Evolutionary conservation across 202 grass and related monocot species (phyloP), one percentile per base, ranked within the genome.

Genomic region (Sporobolus alterniflorus): DNA sequence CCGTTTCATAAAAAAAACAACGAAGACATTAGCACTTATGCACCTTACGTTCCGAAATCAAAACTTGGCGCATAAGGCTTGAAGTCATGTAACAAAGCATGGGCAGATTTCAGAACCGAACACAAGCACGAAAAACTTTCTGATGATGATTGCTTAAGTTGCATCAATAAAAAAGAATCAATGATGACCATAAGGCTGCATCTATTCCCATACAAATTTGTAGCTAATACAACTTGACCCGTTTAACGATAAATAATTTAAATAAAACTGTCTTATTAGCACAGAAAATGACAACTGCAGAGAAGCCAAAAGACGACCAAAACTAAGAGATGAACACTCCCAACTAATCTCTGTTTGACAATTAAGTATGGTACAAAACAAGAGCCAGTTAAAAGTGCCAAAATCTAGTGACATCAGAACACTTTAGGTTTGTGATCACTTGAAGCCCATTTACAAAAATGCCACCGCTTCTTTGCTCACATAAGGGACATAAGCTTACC

Each of bases 291-390:
- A 31, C 22, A 82, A 86, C 26, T 69, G 42, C 74, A 61, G 49
- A 75, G 69, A 79, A 75, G 59, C 43, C 71, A 61, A 81, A 75
- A 31, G 29, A n/a, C 11, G 26, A 65, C 6, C 67, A 78, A 73
- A 86, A 78, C 74, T 88, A 88, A 6, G 75, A 28, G 57, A 77
- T 39, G 49, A 73, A 68, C 78, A 90, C 59, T 68, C 48, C 48
- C 56, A 81, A 73, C 83, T 86, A 86, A 90, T 86, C 67, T 67
- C 78, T 78, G 78, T 73, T 82, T 8, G 22, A 80, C 69, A 48
- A 84, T 84, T 69, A 71, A 66, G 83, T 80, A 92, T 94, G 67
- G 81, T 92, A 94, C 90, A 94, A 73, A 87, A 84, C 87, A 94
- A 67, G 83, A 55, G 87, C 85, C 65, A 88, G 36, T 39, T 39